phyloP scores from a whole-genome alignment of 768 basidiomycete genomes.

The Rhodotorula sphaerocarpa region DNA sequence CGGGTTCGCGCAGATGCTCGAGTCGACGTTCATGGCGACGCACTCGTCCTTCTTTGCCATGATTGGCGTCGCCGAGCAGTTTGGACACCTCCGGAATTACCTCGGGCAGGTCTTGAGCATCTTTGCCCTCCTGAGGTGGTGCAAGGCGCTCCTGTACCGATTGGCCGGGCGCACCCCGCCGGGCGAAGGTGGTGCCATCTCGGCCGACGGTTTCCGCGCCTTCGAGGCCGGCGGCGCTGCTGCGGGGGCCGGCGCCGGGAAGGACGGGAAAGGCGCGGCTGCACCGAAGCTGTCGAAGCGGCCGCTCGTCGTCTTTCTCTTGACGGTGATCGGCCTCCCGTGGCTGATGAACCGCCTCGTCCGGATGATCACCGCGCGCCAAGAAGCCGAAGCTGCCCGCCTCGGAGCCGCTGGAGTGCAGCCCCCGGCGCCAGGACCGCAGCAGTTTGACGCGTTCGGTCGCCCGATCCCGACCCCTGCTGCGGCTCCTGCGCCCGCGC shows the following conservation, averaged over 20 bases:
- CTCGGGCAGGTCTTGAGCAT: slow-evolving; percentile 86
- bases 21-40: slow-evolving; percentile 85
- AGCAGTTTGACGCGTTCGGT: slow-evolving; percentile 44
- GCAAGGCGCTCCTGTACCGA: slow-evolving; percentile 58
- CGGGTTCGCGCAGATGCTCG: slow-evolving; percentile 93
- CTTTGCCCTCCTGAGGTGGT: slow-evolving; percentile 81
- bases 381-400: slow-evolving; percentile 46
- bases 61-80: slow-evolving; percentile 93
- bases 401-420: slow-evolving; percentile 41
- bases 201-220: slow-evolving; percentile 58
- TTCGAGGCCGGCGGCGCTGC: slow-evolving; percentile 46
- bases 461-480: slow-evolving; percentile 15
- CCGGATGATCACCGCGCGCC: slow-evolving; percentile 49
- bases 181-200: slow-evolving; percentile 45
- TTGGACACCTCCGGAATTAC: slow-evolving; percentile 80
- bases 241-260: slow-evolving; percentile 52
- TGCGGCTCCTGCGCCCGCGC: background rate
- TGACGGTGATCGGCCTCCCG: slow-evolving; percentile 85
- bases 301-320: slow-evolving; percentile 83
- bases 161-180: slow-evolving; percentile 44
- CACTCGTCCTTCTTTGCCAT: slow-evolving; percentile 49
- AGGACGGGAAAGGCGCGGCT: slow-evolving; percentile 42
- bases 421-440: slow-evolving; percentile 40
- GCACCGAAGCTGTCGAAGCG: slow-evolving; percentile 68
- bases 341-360: slow-evolving; percentile 88